These are phyloP conservation scores for Ceratocystis lukuohia DNA, from an alignment of 2,329 filamentous ascomycete genomes.

Conservation along the genomic window DNA sequence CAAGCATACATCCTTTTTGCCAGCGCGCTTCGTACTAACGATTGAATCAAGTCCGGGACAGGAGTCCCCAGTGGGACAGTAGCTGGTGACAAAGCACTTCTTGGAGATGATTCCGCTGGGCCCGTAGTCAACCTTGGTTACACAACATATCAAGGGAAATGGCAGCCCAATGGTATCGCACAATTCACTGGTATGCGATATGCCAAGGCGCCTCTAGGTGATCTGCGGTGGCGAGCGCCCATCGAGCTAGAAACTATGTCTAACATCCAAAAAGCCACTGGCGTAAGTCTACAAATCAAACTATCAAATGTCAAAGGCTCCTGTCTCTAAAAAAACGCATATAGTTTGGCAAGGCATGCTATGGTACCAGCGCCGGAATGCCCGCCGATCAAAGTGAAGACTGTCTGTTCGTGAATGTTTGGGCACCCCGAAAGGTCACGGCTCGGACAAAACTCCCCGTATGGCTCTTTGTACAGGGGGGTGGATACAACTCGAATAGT, in stretches of 20 bases:
- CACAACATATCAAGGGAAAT: constrained; percentile 12
- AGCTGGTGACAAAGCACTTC: not conserved
- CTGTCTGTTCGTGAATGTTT: constrained; percentile 37
- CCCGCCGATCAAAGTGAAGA: constrained; percentile 31
- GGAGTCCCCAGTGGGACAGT: constrained; percentile 9
- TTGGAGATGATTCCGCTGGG: not conserved
- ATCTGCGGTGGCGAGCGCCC: constrained; percentile 30
- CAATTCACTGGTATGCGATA: constrained; percentile 29
- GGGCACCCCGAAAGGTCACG: constrained; percentile 29
- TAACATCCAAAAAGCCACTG: constrained; percentile 23
- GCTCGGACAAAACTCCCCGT: constrained; percentile 27
- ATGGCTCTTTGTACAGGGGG: constrained; percentile 33
- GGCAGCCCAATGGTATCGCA: constrained; percentile 14
- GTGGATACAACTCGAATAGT: constrained; percentile 34
- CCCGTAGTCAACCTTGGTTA: constrained; percentile 9
- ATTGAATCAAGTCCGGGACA: not conserved
- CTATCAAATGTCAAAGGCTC: constrained; percentile 24
- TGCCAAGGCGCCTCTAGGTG: constrained; percentile 29
- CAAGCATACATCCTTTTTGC: no score
- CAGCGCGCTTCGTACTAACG: not conserved
- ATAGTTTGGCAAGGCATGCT: constrained; percentile 17
- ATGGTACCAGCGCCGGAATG: constrained; percentile 10
- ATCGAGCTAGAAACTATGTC: constrained; percentile 25
- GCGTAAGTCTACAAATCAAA: not conserved
- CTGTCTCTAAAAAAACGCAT: constrained; percentile 26